Conservation (phyloP, 169 alveolate species). For the Plasmodium blacklocki region DNA sequence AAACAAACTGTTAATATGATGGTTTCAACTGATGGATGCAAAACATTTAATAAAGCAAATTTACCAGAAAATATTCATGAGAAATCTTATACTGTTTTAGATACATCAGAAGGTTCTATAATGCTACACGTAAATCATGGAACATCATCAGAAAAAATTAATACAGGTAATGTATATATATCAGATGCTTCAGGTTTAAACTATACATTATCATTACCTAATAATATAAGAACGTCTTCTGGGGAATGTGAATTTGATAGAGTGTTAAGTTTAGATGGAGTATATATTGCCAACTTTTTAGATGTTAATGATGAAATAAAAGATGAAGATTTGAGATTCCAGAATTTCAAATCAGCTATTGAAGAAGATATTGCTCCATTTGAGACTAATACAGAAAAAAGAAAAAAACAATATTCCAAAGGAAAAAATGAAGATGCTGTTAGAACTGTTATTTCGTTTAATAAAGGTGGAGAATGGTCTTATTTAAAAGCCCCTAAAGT, state of each 20-base stretch:
- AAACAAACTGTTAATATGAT: slow-evolving; percentile 93
- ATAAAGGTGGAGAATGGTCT: slow-evolving; percentile 98
- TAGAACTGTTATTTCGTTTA: slow-evolving; percentile 96
- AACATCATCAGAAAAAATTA: slow-evolving; percentile 86
- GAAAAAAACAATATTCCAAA: slow-evolving; percentile 77
- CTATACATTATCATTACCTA: slow-evolving; percentile 93
- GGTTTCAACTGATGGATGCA: slow-evolving; percentile 92
- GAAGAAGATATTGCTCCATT: slow-evolving; percentile 78
- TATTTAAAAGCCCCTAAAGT: slow-evolving; percentile 95
- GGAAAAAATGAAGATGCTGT: slow-evolving; percentile 84
- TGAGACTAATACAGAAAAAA: slow-evolving; percentile 81
- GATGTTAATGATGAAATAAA: slow-evolving; percentile 85
- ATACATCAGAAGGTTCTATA: slow-evolving; percentile 97
- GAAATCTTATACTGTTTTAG: slow-evolving; percentile 95
- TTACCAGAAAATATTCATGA: slow-evolving; percentile 94
- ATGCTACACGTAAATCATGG: slow-evolving; percentile 97
- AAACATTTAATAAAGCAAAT: slow-evolving; percentile 89
- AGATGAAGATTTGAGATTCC: slow-evolving; percentile 33
- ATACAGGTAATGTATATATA: slow-evolving; percentile 96
- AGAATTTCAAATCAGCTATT: slow-evolving; percentile 72
- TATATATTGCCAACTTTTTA: slow-evolving; percentile 95
- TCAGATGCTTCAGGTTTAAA: slow-evolving; percentile 95
- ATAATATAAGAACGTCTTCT: slow-evolving; percentile 91
- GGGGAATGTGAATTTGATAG: slow-evolving; percentile 97
- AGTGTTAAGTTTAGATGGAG: slow-evolving; percentile 96